Conservation (phyloP, 2,329 filamentous ascomycete species). For the Fusarium virguliforme region DNA sequence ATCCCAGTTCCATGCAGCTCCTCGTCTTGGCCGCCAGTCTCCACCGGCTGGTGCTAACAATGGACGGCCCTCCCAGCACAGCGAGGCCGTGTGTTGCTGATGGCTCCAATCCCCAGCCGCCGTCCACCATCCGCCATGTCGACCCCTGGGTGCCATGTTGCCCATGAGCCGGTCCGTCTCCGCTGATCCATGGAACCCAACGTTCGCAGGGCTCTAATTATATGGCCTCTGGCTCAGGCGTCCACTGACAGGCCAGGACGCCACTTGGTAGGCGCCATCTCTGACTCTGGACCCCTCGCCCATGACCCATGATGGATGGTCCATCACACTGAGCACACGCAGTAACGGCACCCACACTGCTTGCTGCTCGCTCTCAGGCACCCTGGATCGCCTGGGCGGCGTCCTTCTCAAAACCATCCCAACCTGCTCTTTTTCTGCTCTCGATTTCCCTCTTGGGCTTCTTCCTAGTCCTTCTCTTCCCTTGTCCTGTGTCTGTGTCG, state of each 20-base stretch:
- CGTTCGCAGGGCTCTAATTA: constrained; percentile 61
- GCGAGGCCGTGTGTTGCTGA: constrained; percentile 42
- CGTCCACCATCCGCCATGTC: constrained; percentile 42
- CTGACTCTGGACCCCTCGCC: constrained; percentile 56
- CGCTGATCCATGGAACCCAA: constrained; percentile 53
- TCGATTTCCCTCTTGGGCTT: constrained; percentile 49
- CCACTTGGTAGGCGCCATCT: constrained; percentile 62
- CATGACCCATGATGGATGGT: constrained; percentile 55
- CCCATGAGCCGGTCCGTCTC: constrained; percentile 50
- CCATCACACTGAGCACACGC: constrained; percentile 50
- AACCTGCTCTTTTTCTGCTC: constrained; percentile 49
- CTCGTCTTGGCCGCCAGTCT: constrained; percentile 40
- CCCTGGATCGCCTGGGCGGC: constrained; percentile 37
- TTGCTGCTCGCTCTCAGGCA: constrained; percentile 26
- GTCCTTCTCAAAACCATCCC: constrained; percentile 51
- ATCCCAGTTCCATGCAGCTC: constrained; percentile 48
- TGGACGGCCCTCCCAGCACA: constrained; percentile 21
- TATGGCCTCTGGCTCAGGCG: constrained; percentile 56
- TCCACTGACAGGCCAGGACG: constrained; percentile 62
- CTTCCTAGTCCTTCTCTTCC: constrained; percentile 45
- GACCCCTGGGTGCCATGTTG: constrained; percentile 46
- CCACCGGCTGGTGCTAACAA: constrained; percentile 34
- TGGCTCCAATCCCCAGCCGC: constrained; percentile 49
- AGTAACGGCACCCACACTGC: constrained; percentile 44
- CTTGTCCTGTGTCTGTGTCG: constrained; percentile 34